These are phyloP conservation scores for Dipodascopsis tothii DNA, from an alignment of 805 yeast genomes.

Conservation along the genomic window DNA sequence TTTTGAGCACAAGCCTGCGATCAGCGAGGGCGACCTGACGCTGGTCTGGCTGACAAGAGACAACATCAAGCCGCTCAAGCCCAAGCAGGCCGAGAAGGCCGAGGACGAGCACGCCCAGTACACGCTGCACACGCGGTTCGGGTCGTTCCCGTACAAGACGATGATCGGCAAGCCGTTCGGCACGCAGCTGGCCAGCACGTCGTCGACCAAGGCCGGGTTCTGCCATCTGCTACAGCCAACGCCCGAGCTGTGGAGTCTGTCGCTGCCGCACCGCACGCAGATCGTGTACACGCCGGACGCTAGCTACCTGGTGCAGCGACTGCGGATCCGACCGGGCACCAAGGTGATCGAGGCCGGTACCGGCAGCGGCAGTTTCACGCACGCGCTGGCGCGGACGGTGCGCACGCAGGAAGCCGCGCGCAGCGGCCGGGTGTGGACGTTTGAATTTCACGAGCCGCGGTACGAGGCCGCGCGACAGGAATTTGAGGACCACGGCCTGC, in stretches of 20 bases:
- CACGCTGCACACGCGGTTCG: conserved; percentile 75
- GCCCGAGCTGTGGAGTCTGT: conserved; percentile 93
- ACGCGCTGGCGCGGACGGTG: conserved; percentile 78
- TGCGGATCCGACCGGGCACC: conserved; percentile 65
- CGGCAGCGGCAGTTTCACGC: conserved; percentile 93
- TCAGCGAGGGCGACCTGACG: conserved; percentile 81
- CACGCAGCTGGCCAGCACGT: conserved; percentile 58
- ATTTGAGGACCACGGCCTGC: conserved; percentile 63
- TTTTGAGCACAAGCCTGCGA: conserved; percentile 51
- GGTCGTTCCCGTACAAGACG: conserved; percentile 72
- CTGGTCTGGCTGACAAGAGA: conserved; percentile 79
- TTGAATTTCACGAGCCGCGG: conserved; percentile 85
- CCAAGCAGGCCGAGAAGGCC: conserved; percentile 45
- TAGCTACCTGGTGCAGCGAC: conserved; percentile 76
- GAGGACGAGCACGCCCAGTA: not conserved
- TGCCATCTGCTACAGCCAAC: conserved; percentile 84
- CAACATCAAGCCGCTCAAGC: conserved; percentile 63
- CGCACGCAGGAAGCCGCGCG: conserved; percentile 31
- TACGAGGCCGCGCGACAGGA: conserved; percentile 71
- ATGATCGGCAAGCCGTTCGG: conserved; percentile 84
- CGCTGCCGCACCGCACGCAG: conserved; percentile 94
- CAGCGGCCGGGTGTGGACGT: conserved; percentile 65
- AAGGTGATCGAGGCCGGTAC: conserved; percentile 95
- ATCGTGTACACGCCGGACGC: conserved; percentile 96
- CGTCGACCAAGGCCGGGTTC: conserved; percentile 70